Evolutionary conservation across 2,329 filamentous ascomycete genomes (phyloP), one percentile per base, ranked within the genome.

Genomic region (Helminthosporium solani): DNA sequence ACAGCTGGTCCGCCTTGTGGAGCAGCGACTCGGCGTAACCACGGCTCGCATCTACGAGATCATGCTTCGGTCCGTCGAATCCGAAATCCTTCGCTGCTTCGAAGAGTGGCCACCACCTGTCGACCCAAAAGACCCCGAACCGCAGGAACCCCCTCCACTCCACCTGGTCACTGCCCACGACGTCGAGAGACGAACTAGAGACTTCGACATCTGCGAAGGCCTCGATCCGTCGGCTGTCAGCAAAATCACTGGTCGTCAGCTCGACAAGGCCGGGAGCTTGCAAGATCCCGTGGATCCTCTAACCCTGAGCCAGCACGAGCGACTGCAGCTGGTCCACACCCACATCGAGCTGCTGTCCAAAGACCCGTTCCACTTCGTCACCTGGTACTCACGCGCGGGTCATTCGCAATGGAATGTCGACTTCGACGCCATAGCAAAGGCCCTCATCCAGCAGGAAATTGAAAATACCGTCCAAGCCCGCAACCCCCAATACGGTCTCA

Each of bases 341-440:
- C 88, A 94, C 66, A 79, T 92, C n/a, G 72, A 84, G 3, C 71
- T 91, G 1, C 78, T 95, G 7, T 78, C 84, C 12, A 84, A 88
- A 58, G 85, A 88, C 70, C 79, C 81, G 50, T 60, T 66, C 12
- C 73, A 78, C 1, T 91, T 94, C 56, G 75, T 89, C 41, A 80
- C 81, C 16, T 85, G 86, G 63, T 83, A 83, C 54, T 84, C 86
- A 19, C 76, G 73, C 33, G 73, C 76, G 28, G 83, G 82, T 25
- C 78, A 81, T 19, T 84, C 86, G 25, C 84, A 88, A 61, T 99
- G 90, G 88, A 86, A 84, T 0, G 82, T 97, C 4, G 85, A 96
- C 61, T 95, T 94, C 64, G 78, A 81, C n/a, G 77, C 80, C 7
- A 76, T 97, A 3, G 78, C 89, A 41, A 78, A 82, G 34, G 78